Evolutionary conservation across 345 rosid genomes (phyloP).

Genomic region (Mercurialis annua): DNA sequence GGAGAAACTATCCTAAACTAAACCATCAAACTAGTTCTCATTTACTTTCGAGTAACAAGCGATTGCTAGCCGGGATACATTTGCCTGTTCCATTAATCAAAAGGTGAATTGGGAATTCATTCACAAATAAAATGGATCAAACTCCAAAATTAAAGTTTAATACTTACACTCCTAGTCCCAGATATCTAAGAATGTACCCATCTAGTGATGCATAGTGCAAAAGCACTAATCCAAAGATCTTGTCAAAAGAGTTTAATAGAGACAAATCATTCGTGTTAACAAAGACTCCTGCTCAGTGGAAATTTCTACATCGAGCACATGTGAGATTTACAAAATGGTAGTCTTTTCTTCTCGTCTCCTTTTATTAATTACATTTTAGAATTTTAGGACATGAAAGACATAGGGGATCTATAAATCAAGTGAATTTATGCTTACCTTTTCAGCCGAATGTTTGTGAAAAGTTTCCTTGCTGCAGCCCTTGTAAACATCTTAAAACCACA

Average conservation of each 20-base stretch:
- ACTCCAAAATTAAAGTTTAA: not conserved
- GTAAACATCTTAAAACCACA: slow-evolving; percentile 99
- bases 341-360: no score
- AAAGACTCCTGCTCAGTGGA: not conserved
- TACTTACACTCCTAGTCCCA: no score
- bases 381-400: not conserved
- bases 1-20: not conserved
- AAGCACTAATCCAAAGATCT: not conserved
- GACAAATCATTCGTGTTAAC: not conserved
- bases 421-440: slow-evolving; percentile 51
- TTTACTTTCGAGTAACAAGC: no score
- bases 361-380: not conserved
- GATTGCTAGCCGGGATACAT: not conserved
- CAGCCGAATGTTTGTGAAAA: slow-evolving; percentile 77
- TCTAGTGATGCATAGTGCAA: not conserved
- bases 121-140: not conserved
- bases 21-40: not conserved
- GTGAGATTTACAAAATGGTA: not conserved
- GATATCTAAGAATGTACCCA: not conserved
- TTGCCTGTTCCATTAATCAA: not conserved
- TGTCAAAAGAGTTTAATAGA: not conserved
- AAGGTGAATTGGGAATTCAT: not conserved
- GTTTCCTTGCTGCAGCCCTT: slow-evolving; percentile 93
- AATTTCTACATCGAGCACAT: not conserved
- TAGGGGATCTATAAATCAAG: not conserved